Conservation (phyloP, 805 yeast genomes). For the Teunomyces pallodes region DNA sequence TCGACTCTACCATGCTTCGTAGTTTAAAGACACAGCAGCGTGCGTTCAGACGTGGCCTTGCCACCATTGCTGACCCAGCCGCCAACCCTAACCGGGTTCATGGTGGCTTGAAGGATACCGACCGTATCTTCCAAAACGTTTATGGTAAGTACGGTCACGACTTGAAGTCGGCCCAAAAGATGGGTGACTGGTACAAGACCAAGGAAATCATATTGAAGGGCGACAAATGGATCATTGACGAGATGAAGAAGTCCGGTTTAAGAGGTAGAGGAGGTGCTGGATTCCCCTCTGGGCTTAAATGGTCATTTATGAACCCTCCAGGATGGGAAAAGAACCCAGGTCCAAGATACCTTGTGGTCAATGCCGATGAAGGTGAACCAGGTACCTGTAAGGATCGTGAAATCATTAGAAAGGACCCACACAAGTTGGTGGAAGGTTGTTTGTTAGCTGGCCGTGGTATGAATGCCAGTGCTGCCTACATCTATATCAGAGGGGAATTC, state of each 20-base stretch:
- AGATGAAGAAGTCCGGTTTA: constrained; percentile 78
- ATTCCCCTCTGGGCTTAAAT: constrained; percentile 85
- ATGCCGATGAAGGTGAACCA: constrained; percentile 95
- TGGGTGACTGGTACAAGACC: constrained; percentile 93
- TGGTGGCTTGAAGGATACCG: constrained; percentile 80
- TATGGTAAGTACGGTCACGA: constrained; percentile 75
- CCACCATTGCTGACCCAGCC: constrained; percentile 47
- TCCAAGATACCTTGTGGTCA: constrained; percentile 85
- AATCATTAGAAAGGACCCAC: constrained; percentile 88
- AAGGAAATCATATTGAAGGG: constrained; percentile 82
- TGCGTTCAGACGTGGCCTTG: constrained; percentile 34
- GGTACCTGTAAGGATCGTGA: constrained; percentile 94
- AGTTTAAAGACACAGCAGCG: constrained; percentile 21
- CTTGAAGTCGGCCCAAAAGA: constrained; percentile 66
- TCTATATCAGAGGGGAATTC: constrained; percentile 88
- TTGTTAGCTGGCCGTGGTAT: constrained; percentile 84
- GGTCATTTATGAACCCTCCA: constrained; percentile 95
- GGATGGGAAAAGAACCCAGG: constrained; percentile 91
- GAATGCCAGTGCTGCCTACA: constrained; percentile 92
- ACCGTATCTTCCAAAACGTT: constrained; percentile 83
- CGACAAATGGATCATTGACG: constrained; percentile 86
- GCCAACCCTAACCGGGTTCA: constrained; percentile 51
- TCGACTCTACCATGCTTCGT: constrained; percentile 31
- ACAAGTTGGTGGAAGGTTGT: constrained; percentile 90
- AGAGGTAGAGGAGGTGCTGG: constrained; percentile 96